Evolutionary conservation across 768 basidiomycete genomes (phyloP), one percentile per base, ranked within the genome.

Genomic region (Stropharia rugosoannulata): DNA sequence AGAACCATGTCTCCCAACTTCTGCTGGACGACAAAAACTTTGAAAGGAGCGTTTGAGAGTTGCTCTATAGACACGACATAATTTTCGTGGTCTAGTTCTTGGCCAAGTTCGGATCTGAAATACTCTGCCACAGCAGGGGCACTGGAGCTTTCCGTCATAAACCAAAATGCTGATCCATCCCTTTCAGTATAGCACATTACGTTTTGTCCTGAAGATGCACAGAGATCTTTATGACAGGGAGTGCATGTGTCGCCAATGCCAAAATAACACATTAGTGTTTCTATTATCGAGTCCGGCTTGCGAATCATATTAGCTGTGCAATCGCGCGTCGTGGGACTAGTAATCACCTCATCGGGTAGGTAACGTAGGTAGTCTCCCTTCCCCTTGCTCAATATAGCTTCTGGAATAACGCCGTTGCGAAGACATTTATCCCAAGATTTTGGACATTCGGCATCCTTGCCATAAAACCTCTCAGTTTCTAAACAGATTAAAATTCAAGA

Each of bases 261-360:
- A 5, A 92, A 69, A 62, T 94, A 94, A 63, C 88, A 91, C 90
- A 94, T 92, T 4, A 94, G 71, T 0, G 90, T 92, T 63, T 93
- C 86, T 2, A 90, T 82, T 25, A 72, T 73, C 42, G 75, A 74
- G 19, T 47, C 37, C 19, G 36, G 42, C 88, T 90, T 46, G 5
- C 51, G 35, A 41, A 18, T 36, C 56, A 10, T 35, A 54, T 46
- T 49, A 56, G 54, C 46, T 32, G 29, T 32, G 29, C 29, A 32
- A 32, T 32, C 9, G 6, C 6, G 29, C 29, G 9, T 32, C 1
- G 29, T 32, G 9, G 9, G 52, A 51, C 37, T 4, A 13, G n/a
- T 19, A 50, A 81, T 36, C 60, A 88, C 88, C 59, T 73, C 59
- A 43, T 76, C 62, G 1, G 84, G 81, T 16, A 87, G 76, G 60